Base-by-base conservation (phyloP, 2,329 filamentous ascomycete species). In the Monosporascus sp. region DNA sequence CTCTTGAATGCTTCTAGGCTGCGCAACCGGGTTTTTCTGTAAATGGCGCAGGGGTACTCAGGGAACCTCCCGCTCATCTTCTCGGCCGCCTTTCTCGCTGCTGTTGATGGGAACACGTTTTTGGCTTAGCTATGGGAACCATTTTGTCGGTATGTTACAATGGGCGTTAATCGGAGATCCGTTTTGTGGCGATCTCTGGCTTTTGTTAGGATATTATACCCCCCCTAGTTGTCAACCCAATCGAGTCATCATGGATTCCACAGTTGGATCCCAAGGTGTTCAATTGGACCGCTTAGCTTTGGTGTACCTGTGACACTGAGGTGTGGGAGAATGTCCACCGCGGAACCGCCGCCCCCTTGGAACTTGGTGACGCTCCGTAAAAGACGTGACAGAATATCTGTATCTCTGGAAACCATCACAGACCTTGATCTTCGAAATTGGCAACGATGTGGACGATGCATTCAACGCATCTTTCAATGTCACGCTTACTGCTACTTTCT, bases 281-380 rank as follows among this genome's bases (percentile, higher is more conserved):
- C 85, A 88, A 58, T 88, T 79, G 65, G 86, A 88, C 61, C 74
- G 85, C 36, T 69, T 88, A 9, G 85, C 78, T 5, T 64, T 83
- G 8, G 79, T 88, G 74, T 88, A 81, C 54, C 74, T 88, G 41
- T 24, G 82, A 87, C 62, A 78, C 77, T 14, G 86, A 88, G 65
- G 75, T 88, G 1, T 87, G 83, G 83, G 67, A 75, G 85, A 17
- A 87, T 84, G 4, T 87, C 82, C 15, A 88, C 85, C 3, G 83
- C 85, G 4, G 85, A 88, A 65, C 85, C 85, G 3, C 86, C 81
- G 0, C 57, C 52, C 66, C 1, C 73, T 73, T 54, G 85, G 85
- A 2, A 87, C 88, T 49, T 67, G 75, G 20, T 87, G 81, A 81
- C 77, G 1, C 87, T 86, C 57, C 57, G 68, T 80, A 43, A 88